A percentile compares a stretch with the other conserved stretches of the same genome.
Conservation (phyloP, 257 asterid genomes). For the Mitragyna speciosa region DNA sequence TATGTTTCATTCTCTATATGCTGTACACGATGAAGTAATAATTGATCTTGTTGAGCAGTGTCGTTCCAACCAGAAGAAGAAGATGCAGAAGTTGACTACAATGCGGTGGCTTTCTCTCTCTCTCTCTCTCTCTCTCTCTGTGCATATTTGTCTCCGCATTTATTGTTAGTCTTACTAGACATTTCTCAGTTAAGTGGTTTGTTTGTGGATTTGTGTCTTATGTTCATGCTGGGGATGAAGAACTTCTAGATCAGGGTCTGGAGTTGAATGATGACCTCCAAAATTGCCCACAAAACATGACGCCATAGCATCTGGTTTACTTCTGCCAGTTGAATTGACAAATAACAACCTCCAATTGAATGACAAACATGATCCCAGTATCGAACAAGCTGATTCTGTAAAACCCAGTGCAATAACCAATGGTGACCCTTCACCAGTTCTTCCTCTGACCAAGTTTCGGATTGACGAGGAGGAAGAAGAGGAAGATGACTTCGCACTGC, state of each 20-base stretch:
- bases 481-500: constrained; percentile 92
- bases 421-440: constrained; percentile 38
- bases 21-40: constrained; percentile 71
- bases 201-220: neutral
- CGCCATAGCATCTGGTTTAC: constrained; percentile 79
- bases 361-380: constrained; percentile 34
- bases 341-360: constrained; percentile 21
- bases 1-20: constrained; percentile 34
- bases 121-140: no score
- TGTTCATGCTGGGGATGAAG: constrained; percentile 67
- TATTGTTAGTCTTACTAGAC: neutral
- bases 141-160: constrained; percentile 3
- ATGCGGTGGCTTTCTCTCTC: constrained; percentile 43
- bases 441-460: constrained; percentile 29
- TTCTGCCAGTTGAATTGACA: constrained; percentile 42
- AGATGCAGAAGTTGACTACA: constrained; percentile 68
- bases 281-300: constrained; percentile 67
- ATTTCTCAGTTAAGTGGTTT: neutral
- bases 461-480: constrained; percentile 74
- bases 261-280: constrained; percentile 81
- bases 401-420: constrained; percentile 16
- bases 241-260: constrained; percentile 82
- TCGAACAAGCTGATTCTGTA: constrained; percentile 22
- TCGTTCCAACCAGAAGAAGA: constrained; percentile 72
- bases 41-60: constrained; percentile 81